Conservation (phyloP, 768 basidiomycete genomes). For the Tricholomella constricta region DNA sequence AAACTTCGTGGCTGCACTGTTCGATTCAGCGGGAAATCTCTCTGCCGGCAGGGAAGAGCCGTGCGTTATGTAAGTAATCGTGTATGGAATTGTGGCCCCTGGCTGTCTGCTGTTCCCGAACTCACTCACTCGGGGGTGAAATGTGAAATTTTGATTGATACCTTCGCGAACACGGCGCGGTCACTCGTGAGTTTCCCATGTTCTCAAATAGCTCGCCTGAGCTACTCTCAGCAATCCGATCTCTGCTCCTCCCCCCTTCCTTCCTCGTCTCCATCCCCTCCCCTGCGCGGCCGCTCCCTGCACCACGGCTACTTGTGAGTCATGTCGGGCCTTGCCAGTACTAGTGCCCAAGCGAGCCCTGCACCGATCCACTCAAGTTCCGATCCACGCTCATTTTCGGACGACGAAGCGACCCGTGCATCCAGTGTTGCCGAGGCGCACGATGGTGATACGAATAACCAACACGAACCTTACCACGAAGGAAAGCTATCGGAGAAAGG, state of each 20-base stretch:
- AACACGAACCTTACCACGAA: neutral
- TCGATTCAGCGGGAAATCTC: neutral
- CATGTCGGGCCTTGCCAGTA: neutral
- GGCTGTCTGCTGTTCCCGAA: no score
- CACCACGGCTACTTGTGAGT: no score
- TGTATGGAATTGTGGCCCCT: no score
- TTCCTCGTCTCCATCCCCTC: neutral
- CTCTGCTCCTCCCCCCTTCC: neutral
- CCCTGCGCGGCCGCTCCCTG: neutral
- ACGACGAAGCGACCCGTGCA: conserved; percentile 4
- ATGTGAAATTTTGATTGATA: conserved; percentile 2
- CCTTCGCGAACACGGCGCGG: neutral
- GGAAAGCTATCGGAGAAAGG: neutral
- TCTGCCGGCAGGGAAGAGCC: neutral
- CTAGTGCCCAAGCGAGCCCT: neutral
- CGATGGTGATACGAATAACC: neutral
- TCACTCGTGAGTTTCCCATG: conserved; percentile 11
- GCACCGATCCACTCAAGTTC: neutral
- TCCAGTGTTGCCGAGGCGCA: neutral
- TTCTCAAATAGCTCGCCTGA: conserved; percentile 14
- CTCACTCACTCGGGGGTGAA: neutral
- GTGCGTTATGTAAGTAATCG: conserved; percentile 11
- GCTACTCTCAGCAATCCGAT: neutral
- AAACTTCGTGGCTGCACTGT: neutral
- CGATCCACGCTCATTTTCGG: neutral